A percentile compares a stretch with the other conserved stretches of the same genome.
phyloP scores from a whole-genome alignment of 2,329 filamentous ascomycete genomes.

The Cordyceps fumosorosea region DNA sequence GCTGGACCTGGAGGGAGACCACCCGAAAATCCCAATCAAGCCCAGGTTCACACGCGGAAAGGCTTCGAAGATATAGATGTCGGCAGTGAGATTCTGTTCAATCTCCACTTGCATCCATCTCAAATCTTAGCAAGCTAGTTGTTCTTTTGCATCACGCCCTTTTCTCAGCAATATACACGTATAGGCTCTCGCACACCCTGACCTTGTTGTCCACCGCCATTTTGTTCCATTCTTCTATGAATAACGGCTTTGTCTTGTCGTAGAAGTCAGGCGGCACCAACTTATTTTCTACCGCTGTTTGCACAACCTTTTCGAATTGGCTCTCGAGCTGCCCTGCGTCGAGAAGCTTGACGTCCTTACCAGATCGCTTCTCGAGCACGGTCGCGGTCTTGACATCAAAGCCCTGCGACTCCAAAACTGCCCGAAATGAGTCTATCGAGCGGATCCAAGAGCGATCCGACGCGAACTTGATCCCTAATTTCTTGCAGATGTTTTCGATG shows the following conservation, averaged over 20 bases:
- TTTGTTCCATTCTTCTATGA: slow-evolving; percentile 25
- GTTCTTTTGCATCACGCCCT: not conserved
- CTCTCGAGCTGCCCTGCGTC: slow-evolving; percentile 1
- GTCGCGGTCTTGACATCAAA: slow-evolving; percentile 22
- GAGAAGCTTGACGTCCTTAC: slow-evolving; percentile 18
- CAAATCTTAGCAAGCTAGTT: slow-evolving; percentile 11
- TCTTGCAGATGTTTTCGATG: slow-evolving; percentile 22
- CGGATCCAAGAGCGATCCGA: not conserved
- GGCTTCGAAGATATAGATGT: slow-evolving; percentile 37
- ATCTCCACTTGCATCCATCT: not conserved
- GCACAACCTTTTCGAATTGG: not conserved
- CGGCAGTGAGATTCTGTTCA: too few species aligned
- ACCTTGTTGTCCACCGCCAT: slow-evolving; percentile 25
- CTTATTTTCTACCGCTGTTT: not conserved
- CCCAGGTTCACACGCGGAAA: slow-evolving; percentile 28
- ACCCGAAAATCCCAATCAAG: slow-evolving; percentile 43
- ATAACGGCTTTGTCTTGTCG: slow-evolving; percentile 20
- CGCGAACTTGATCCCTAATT: slow-evolving; percentile 20
- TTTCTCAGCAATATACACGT: slow-evolving; percentile 19
- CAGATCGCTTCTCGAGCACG: slow-evolving; percentile 21
- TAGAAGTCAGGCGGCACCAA: slow-evolving; percentile 15
- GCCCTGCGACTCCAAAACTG: slow-evolving; percentile 23
- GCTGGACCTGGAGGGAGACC: slow-evolving; percentile 50
- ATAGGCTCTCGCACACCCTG: slow-evolving; percentile 15
- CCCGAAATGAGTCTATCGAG: slow-evolving; percentile 14